Evolutionary conservation across 1,284 basidiomycete genomes (phyloP).

Genomic region (Ganoderma lucidum): DNA sequence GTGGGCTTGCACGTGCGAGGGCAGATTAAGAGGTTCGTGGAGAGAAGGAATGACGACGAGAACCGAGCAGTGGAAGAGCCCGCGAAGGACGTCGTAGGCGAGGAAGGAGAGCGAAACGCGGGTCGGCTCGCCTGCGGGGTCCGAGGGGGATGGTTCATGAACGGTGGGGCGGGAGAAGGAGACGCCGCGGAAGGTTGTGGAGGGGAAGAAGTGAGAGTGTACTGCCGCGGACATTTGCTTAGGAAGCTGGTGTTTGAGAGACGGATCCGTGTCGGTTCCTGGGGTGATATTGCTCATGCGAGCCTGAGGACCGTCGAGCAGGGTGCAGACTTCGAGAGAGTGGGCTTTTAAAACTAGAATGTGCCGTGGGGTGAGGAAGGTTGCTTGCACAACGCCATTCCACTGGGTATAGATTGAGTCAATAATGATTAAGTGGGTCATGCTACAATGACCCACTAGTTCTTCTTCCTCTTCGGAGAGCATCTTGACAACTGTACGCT

Average conservation of each 20-base stretch:
- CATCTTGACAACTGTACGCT: conserved; percentile 34
- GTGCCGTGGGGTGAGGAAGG: conserved; percentile 53
- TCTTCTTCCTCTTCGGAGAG: conserved; percentile 39
- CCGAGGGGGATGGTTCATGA: background rate
- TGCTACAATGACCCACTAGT: conserved; percentile 34
- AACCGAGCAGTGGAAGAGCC: conserved; percentile 57
- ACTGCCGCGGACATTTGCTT: conserved; percentile 34
- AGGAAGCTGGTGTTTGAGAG: conserved; percentile 2
- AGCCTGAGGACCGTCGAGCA: conserved; percentile 27
- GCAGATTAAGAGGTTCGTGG: background rate
- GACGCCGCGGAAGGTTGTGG: conserved; percentile 51
- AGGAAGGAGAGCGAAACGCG: conserved; percentile 47
- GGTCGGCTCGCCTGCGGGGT: conserved; percentile 7
- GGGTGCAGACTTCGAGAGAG: conserved; percentile 56
- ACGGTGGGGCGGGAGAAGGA: conserved; percentile 45
- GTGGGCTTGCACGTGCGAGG: background rate
- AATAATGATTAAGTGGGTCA: background rate
- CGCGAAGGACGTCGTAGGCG: conserved; percentile 60
- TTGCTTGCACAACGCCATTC: conserved; percentile 55
- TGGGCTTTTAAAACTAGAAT: conserved; percentile 58
- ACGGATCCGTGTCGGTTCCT: background rate
- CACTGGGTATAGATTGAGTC: conserved; percentile 45
- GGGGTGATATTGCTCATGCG: conserved; percentile 5
- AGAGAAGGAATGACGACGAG: conserved; percentile 26
- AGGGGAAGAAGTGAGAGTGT: conserved; percentile 41